phyloP scores from a whole-genome alignment of 257 asterid species.

The Przewalskia tangutica region DNA sequence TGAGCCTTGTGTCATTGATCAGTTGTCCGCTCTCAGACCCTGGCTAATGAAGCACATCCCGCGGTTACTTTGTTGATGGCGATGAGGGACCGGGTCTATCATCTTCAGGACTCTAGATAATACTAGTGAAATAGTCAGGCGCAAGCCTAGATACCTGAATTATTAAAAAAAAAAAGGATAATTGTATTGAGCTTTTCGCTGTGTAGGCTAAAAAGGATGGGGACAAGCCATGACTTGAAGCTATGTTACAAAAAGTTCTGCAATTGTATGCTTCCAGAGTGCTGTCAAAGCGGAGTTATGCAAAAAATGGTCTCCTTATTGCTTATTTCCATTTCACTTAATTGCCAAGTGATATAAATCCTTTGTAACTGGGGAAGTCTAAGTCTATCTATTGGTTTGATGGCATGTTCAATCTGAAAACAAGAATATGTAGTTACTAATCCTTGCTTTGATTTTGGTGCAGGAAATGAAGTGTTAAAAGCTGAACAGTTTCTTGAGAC shows the following conservation, averaged over 20 bases:
- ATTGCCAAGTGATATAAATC: not conserved
- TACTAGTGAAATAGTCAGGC: too few species aligned
- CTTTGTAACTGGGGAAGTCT: not conserved
- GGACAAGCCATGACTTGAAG: slow-evolving; percentile 96
- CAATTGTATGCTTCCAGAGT: slow-evolving; percentile 85
- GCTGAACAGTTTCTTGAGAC: slow-evolving; percentile 81
- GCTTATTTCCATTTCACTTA: not conserved
- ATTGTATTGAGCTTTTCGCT: not conserved
- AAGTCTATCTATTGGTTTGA: not conserved
- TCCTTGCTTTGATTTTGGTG: slow-evolving; percentile 18
- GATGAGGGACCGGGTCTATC: too few species aligned
- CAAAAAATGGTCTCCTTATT: slow-evolving; percentile 53
- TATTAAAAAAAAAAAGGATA: too few species aligned
- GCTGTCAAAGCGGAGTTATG: slow-evolving; percentile 89
- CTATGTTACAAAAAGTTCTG: slow-evolving; percentile 89
- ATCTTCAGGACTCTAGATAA: too few species aligned
- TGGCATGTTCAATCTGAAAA: not conserved
- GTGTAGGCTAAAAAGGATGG: slow-evolving; percentile 86
- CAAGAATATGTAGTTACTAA: not conserved
- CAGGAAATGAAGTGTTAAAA: slow-evolving; percentile 70
- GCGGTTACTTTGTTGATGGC: too few species aligned
- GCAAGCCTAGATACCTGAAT: too few species aligned
- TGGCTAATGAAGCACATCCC: too few species aligned
- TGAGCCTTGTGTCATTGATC: too few species aligned
- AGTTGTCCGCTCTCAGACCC: too few species aligned